Evolutionary conservation across 139 green algal genomes (phyloP).

Genomic region (Mesostigma viride): DNA sequence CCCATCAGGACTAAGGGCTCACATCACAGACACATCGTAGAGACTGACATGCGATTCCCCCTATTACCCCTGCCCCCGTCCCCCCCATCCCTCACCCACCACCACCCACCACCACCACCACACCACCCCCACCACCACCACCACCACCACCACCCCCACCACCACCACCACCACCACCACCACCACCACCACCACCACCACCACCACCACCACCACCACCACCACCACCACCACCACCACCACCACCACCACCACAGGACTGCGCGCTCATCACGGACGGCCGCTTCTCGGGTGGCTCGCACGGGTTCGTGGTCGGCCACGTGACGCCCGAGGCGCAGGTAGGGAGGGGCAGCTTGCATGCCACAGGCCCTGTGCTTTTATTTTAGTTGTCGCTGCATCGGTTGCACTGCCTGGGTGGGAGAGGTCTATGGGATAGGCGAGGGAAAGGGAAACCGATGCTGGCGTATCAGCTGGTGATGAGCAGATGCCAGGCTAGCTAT

Average conservation of each 20-base stretch:
- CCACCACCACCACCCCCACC: not conserved
- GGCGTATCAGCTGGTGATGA: too few species aligned
- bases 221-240: not conserved
- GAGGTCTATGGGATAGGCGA: too few species aligned
- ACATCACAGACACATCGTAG: too few species aligned
- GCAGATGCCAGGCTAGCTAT: too few species aligned
- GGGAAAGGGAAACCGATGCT: too few species aligned
- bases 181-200: not conserved
- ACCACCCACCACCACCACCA: too few species aligned
- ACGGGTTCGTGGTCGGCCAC: conserved; percentile 97
- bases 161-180: not conserved
- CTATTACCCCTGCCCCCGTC: not conserved
- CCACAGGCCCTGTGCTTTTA: too few species aligned
- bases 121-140: not conserved
- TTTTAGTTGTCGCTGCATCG: too few species aligned
- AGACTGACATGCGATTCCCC: not conserved
- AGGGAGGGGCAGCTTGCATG: not conserved
- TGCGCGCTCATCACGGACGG: conserved; percentile 94
- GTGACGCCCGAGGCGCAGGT: conserved; percentile 79
- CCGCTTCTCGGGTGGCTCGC: conserved; percentile 86
- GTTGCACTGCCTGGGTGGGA: too few species aligned
- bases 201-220: not conserved
- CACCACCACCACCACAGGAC: conserved; percentile 35
- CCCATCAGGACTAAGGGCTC: too few species aligned
- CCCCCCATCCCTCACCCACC: not conserved